phyloP scores from a whole-genome alignment of 495 filamentous ascomycete species.

The Aspergillus wentii region DNA sequence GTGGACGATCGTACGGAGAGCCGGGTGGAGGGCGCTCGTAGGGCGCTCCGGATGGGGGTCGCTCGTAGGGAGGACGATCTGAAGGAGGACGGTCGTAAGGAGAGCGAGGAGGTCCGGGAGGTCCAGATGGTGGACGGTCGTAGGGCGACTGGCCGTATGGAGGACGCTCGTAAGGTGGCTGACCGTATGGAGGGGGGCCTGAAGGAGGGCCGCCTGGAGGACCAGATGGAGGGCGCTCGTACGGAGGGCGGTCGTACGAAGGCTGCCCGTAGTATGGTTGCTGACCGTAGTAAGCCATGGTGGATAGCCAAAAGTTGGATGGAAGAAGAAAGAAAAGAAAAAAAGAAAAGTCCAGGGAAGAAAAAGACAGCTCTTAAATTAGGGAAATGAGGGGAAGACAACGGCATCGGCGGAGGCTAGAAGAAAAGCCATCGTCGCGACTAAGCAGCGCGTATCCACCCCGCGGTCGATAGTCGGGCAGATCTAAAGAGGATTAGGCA shows the following conservation, averaged over 20 bases:
- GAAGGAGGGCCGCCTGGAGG: conserved; percentile 7
- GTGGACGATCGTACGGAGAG: conserved; percentile 11
- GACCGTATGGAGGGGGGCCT: not conserved
- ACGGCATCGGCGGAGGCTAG: too few relatives aligned
- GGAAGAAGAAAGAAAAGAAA: conserved; percentile 2
- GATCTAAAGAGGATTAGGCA: too few relatives aligned
- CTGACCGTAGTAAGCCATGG: conserved; percentile 15
- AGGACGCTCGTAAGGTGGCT: not conserved
- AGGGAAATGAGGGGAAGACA: too few relatives aligned
- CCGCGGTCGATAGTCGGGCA: too few relatives aligned
- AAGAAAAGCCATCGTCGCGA: too few relatives aligned
- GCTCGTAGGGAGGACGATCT: conserved; percentile 12
- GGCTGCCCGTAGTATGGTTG: not conserved
- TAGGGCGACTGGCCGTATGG: conserved; percentile 16
- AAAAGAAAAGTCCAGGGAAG: conserved; percentile 1
- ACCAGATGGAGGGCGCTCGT: conserved; percentile 14
- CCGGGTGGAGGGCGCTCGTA: conserved; percentile 8
- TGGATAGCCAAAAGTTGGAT: not conserved
- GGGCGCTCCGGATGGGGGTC: conserved; percentile 14
- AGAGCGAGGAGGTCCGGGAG: conserved; percentile 6
- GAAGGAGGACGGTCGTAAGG: conserved; percentile 11
- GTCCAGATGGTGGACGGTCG: conserved; percentile 12
- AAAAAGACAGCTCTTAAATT: too few relatives aligned
- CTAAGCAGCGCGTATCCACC: too few relatives aligned
- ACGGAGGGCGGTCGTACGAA: conserved; percentile 17